A percentile compares a stretch with the other conserved stretches of the same genome.
These are phyloP conservation scores for Podospora bellae-mahoneyi DNA, from an alignment of 495 filamentous ascomycete genomes.

Conservation along the genomic window DNA sequence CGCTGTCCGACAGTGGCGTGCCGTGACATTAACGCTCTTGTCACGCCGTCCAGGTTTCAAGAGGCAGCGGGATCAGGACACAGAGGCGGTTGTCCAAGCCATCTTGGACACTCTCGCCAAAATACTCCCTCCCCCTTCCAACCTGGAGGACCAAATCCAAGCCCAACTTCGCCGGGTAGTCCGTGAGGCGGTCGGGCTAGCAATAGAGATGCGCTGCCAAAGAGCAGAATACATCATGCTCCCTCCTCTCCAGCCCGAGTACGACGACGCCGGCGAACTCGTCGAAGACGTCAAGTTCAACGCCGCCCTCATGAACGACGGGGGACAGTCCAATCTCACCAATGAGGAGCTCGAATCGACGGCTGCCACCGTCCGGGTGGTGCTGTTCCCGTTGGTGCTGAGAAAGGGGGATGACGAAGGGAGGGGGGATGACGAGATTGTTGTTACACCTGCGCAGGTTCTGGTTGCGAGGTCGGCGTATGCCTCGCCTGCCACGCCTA, in stretches of 20 bases:
- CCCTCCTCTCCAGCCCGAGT: conserved; percentile 90
- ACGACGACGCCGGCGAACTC: conserved; percentile 87
- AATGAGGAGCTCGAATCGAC: conserved; percentile 75
- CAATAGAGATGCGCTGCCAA: conserved; percentile 95
- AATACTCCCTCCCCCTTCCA: conserved; percentile 76
- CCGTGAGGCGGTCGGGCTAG: conserved; percentile 75
- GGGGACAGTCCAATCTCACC: conserved; percentile 54
- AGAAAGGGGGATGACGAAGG: conserved; percentile 88
- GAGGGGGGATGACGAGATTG: conserved; percentile 82
- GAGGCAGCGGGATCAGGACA: conserved; percentile 74
- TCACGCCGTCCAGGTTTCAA: conserved; percentile 70
- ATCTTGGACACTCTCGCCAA: conserved; percentile 73
- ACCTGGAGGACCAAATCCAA: conserved; percentile 68
- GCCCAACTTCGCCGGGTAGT: conserved; percentile 81
- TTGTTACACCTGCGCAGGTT: conserved; percentile 91
- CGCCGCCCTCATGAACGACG: conserved; percentile 88
- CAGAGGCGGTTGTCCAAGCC: conserved; percentile 82
- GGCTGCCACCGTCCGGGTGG: conserved; percentile 76
- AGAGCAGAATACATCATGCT: conserved; percentile 96
- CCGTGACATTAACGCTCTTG: conserved; percentile 85
- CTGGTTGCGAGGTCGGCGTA: conserved; percentile 51
- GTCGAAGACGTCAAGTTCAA: conserved; percentile 74
- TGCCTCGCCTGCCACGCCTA: conserved; percentile 9
- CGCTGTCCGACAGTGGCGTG: conserved; percentile 93
- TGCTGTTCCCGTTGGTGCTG: conserved; percentile 91